Evolutionary conservation across 768 basidiomycete genomes (phyloP), one percentile per base, ranked within the genome.

Genomic region (Lactarius hengduanensis): DNA sequence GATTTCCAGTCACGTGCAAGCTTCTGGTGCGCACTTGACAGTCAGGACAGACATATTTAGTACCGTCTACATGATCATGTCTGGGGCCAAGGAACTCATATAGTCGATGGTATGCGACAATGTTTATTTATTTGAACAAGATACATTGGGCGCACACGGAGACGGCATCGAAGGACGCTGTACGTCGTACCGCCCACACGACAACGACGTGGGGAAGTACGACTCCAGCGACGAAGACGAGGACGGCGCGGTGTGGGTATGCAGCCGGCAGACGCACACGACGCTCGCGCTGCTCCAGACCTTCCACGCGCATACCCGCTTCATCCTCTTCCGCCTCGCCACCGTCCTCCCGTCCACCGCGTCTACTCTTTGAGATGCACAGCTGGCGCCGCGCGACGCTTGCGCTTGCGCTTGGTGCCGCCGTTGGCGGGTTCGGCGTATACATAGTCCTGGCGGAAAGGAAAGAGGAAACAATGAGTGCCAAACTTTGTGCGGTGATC

Each of bases 131-230:
- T 30, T 30, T 30, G 30, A 30, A 30, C 30, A 4, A 30, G 30
- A 30, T 30, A 30, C 30, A 30, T 30, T 30, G 9, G 40, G 41
- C 7, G 41, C 78, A 64, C 74, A 87, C 30, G 89, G 89, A 2
- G 83, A 86, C 80, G 89, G 90, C 1, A 89, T 91, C 62, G 89
- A 91, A 73, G 88, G 89, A 10, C 79, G 85, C 1, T 62, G 64
- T 3, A 45, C 65, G 47, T 67, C 76, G 67, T 43, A 59, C 41
- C 57, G 57, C 26, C 32, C 32, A 9, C 53, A 63, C 70, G 45
- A 15, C 30, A 57, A 65, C 26, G 53, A 32, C 3, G 28, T 20
- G 4, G 20, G 30, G 28, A 65, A 60, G 40, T 41, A 61, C 22
- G 54, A 64, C 30, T 30, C 30, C 30, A 30, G 4, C 30, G 30